Conservation (phyloP, 495 filamentous ascomycete species). For the Neurospora sp. region DNA sequence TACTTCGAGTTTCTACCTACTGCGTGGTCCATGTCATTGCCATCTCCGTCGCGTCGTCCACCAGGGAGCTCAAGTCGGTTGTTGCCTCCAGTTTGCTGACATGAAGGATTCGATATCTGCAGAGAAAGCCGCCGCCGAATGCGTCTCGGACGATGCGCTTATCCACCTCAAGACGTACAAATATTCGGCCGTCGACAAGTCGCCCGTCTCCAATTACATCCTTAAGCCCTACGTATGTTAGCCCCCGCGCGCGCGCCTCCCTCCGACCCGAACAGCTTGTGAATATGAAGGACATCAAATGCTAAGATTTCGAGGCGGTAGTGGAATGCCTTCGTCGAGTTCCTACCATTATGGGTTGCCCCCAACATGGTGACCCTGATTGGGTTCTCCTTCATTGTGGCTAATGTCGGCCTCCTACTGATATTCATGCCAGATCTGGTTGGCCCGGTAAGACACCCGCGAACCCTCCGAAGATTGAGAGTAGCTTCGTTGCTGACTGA, state of each 20-base stretch:
- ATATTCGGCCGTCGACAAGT: constrained; percentile 94
- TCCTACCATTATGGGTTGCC: constrained; percentile 90
- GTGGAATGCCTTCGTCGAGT: constrained; percentile 96
- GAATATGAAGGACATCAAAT: neutral
- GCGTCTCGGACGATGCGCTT: constrained; percentile 49
- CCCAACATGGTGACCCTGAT: constrained; percentile 96
- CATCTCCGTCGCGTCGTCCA: constrained; percentile 4
- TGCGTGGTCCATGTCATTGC: constrained; percentile 3
- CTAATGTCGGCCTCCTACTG: constrained; percentile 70
- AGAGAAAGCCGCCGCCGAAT: constrained; percentile 45
- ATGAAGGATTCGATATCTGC: constrained; percentile 1
- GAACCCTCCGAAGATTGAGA: neutral
- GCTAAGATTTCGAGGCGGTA: constrained; percentile 24
- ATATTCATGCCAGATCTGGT: constrained; percentile 84
- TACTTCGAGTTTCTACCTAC: neutral
- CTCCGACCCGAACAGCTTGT: neutral
- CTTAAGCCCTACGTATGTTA: constrained; percentile 84
- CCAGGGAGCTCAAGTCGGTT: neutral
- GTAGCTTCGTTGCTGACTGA: neutral
- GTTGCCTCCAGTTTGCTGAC: constrained; percentile 14
- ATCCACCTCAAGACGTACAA: constrained; percentile 90
- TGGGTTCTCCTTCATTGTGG: constrained; percentile 88
- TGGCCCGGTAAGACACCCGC: constrained; percentile 58
- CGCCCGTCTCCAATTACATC: constrained; percentile 86
- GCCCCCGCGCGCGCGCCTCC: constrained; percentile 3